Base-by-base conservation (phyloP, 2,329 filamentous ascomycete genomes). In the Harringtonia aguacate region DNA sequence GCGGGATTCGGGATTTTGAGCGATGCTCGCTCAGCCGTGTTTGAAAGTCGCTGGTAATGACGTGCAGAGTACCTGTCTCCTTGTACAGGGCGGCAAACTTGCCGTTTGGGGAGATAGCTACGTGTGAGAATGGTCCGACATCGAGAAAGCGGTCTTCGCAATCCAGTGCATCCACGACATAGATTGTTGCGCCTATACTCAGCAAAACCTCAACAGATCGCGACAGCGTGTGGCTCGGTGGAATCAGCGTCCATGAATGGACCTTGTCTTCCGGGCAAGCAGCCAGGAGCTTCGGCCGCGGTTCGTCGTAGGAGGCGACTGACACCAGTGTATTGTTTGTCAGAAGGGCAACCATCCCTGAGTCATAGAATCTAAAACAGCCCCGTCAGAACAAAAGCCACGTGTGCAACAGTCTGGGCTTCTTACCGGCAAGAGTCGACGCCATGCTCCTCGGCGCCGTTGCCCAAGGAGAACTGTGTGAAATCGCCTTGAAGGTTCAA, bases 11-110 rank as follows among this genome's bases (percentile, higher is more conserved):
- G 10, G 86, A 89, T 52, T 81, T 81, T 1, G 89, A 90, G 56
- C 95, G 81, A 58, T 97, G 90, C 63, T 97, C 89, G 58, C 88
- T 90, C 49, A 95, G 70, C 46, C 89, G 82, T 56, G 84, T 88
- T 59, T 95, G 88, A 60, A 97, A 97, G 61, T 98, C 90, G 56
- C 87, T 90, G 39, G 86, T 92, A 41, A 97, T 88, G 24, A 98
- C 86, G 73, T 92, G 94, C 18, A 92, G 79, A 53, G 81, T 89
- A 46, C 88, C 87, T 48, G 86, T 81, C 27, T 80, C 73, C 0
- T 88, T 90, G 58, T 95, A 97, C 28, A 98, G 73, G 0, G 88
- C 87, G 4, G 89, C 83, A 55, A 85, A 94, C 51, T 82, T 84
- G 20, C 89, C 92, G 55, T 94, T 90, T 0, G 92, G 90, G 1